phyloP scores from a whole-genome alignment of 345 rosid species.

The Citrus inodora region DNA sequence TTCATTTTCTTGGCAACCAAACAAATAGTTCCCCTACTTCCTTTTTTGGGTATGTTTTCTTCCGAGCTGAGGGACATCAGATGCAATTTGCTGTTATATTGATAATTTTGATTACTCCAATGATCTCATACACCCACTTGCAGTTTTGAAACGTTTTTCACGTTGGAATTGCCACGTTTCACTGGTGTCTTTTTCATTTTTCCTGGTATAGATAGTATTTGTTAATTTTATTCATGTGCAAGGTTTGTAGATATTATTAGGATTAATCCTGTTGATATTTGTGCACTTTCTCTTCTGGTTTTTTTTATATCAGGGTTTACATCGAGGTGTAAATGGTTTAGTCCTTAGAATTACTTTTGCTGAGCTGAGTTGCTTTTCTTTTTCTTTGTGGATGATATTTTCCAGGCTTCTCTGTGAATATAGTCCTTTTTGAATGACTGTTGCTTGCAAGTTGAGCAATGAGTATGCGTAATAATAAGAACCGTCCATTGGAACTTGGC shows the following conservation, averaged over 20 bases:
- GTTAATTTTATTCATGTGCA: background rate
- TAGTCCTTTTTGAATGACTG: slow-evolving; percentile 40
- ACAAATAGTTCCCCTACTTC: background rate
- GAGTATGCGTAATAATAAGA: slow-evolving; percentile 44
- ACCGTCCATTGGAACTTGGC: slow-evolving; percentile 40
- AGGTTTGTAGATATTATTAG: background rate
- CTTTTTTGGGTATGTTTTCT: background rate
- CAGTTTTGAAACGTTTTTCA: background rate
- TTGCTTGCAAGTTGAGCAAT: slow-evolving; percentile 42
- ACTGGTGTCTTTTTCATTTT: background rate
- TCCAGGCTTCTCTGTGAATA: slow-evolving; percentile 12
- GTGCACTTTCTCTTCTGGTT: background rate
- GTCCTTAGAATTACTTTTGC: background rate
- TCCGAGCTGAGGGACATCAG: background rate
- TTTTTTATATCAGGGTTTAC: background rate
- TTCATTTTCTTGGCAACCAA: background rate
- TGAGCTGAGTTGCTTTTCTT: background rate
- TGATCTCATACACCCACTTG: background rate
- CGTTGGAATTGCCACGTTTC: background rate
- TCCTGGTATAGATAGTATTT: background rate
- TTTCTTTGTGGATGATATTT: background rate
- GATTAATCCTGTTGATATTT: background rate
- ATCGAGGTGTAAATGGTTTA: background rate
- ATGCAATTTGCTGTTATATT: background rate
- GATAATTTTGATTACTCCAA: background rate